Base-by-base conservation (phyloP, 2,329 filamentous ascomycete genomes). In the Calonectria pseudoreteaudii region DNA sequence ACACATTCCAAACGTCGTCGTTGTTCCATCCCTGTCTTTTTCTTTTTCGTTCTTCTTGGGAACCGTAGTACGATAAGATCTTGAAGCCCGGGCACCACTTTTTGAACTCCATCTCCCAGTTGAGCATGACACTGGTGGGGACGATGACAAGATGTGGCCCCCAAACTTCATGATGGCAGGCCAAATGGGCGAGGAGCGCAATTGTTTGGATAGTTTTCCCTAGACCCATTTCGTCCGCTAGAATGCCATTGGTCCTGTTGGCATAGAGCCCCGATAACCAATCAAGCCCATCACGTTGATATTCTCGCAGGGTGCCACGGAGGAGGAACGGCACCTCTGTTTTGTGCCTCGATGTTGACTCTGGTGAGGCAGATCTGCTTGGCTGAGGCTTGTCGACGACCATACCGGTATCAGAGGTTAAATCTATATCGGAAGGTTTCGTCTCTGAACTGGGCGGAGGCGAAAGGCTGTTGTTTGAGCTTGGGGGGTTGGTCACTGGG, bases 71-170 rank as follows among this genome's bases (percentile, higher is more conserved):
- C 0, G 96, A 97, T 73, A 99, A 88, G 70, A 99, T 98, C 83
- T 98, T 98, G 88, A 99, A 99, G 0, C 97, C 96, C 4, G 97
- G 97, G 71, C 96, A 95, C 92, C 96, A 99, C 83, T 99, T 99
- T 82, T 98, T 98, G 89, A 99, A 99, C 85, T 99, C 97, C 94
- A 98, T 98, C 84, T 99, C 97, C 97, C 97, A 99, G 82, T 99
- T 99, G 77, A 99, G 91, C 90, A 99, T 98, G 64, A 99, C 97
- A 84, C 96, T 98, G 2, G 97, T 99, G 1, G 97, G 97, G 2
- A 99, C 97, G 74, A 99, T 94, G 64, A 99, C 95, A 30, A 99
- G 87, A 87, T 99, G 97, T 0, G 97, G 95, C 0, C 97, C 97
- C 97, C 97, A 99, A 7, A 98, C 92, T 80, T 95, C 92, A 82